Percentiles rank a stretch among this genome's conserved stretches.
Evolutionary conservation across 1,139 yeast species (phyloP).

Genomic region (Taphrina deformans): DNA sequence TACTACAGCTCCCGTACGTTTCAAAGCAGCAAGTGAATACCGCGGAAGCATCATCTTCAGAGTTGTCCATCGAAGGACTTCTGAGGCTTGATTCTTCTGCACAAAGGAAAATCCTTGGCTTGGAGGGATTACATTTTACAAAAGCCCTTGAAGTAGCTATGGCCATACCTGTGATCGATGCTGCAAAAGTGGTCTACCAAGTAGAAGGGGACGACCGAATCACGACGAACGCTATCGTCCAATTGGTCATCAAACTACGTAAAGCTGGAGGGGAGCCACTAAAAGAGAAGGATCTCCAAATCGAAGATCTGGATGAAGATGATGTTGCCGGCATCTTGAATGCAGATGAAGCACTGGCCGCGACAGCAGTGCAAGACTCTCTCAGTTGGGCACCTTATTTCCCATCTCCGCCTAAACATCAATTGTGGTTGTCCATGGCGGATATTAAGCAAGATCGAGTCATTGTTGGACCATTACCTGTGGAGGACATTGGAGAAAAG

Average conservation of each 20-base stretch:
- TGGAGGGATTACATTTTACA: constrained; percentile 49
- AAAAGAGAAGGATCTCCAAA: background rate
- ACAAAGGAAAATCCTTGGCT: constrained; percentile 60
- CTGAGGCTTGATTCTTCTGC: constrained; percentile 55
- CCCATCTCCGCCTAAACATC: constrained; percentile 30
- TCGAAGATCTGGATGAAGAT: constrained; percentile 21
- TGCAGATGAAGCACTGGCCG: constrained; percentile 24
- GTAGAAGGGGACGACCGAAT: constrained; percentile 86
- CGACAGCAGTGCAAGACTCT: constrained; percentile 25
- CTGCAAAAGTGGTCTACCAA: constrained; percentile 69
- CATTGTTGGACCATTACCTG: constrained; percentile 35
- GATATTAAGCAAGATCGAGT: constrained; percentile 37
- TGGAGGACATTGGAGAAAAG: constrained; percentile 30
- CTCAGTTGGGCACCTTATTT: constrained; percentile 33
- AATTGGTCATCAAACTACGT: constrained; percentile 70
- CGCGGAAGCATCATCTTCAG: constrained; percentile 49
- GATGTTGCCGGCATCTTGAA: constrained; percentile 26
- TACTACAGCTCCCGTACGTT: constrained; percentile 79
- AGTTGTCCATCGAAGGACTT: constrained; percentile 64
- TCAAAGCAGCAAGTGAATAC: constrained; percentile 46
- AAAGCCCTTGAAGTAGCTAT: constrained; percentile 62
- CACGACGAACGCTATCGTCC: constrained; percentile 73
- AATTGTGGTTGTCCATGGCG: constrained; percentile 35
- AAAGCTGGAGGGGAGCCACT: constrained; percentile 49
- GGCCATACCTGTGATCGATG: constrained; percentile 66